Evolutionary conservation across 2,329 filamentous ascomycete genomes (phyloP).

Genomic region (Fusarium sulawesiense): DNA sequence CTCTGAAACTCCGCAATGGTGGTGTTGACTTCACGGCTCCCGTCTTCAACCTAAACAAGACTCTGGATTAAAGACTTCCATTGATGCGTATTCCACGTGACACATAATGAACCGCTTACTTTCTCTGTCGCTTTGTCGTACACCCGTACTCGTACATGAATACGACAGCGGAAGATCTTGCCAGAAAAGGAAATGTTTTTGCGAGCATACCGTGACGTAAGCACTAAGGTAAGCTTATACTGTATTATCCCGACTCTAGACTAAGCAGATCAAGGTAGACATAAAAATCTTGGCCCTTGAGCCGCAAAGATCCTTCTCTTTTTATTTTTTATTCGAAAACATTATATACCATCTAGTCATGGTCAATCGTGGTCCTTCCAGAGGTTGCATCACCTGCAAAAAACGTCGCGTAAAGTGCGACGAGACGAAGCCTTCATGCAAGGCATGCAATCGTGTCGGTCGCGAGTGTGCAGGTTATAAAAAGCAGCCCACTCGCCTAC

Average conservation of each 20-base stretch:
- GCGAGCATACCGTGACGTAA: neutral
- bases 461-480: constrained; percentile 28
- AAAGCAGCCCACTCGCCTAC: neutral
- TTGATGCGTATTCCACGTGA: neutral
- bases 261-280: neutral
- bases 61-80: too few species aligned
- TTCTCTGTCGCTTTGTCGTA: neutral
- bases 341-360: neutral
- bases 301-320: accelerated
- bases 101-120: neutral
- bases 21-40: neutral
- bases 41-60: neutral
- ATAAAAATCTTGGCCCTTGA: neutral
- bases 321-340: too few species aligned
- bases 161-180: neutral
- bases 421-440: constrained; percentile 25
- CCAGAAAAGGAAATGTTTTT: neutral
- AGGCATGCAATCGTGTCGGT: constrained; percentile 16
- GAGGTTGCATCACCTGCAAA: constrained; percentile 32
- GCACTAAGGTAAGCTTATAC: neutral
- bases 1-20: neutral
- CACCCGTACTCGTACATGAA: neutral
- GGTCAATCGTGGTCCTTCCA: constrained; percentile 32
- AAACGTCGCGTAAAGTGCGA: constrained; percentile 34
- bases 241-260: neutral